Base-by-base conservation (phyloP, 23 red algal species). In the Gracilaria gracilis region DNA sequence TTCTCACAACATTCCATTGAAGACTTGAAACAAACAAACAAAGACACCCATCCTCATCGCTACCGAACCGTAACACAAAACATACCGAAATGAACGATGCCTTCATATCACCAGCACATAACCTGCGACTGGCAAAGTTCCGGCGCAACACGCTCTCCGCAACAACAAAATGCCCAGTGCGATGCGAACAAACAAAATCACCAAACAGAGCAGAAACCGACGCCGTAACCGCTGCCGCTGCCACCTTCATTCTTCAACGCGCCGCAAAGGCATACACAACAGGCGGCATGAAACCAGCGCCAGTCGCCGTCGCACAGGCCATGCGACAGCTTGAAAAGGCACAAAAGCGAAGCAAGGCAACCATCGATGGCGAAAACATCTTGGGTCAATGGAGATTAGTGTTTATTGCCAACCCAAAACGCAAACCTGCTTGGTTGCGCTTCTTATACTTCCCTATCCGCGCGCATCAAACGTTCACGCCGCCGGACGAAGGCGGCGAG, bases 401-500 rank as follows among this genome's bases (percentile, higher is more conserved):
- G 16, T 84, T 93, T 35, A 93, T 70, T 33, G 90, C 80, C 44
- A 66, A 84, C 49, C 80, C 65, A 8, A 25, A 39, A 21, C 47
- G 48, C 28, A 84, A 77, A 29, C 51, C 74, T 32, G 55, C 49
- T 9, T 64, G 71, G 20, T 36, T 49, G 7, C 69, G 81, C 21
- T 54, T 54, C 4, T 4, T 93, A 16, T 93, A 93, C 69, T 93
- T 93, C 75, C 90, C 90, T 17, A 38, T 93, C 29, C 62, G 61
- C 25, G 58, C 90, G 51, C 90, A 75, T 9, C 90, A 93, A 64
- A 84, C 80, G 64, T 93, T 93, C 70, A 85, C 73, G 19, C 28
- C 80, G 20, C 59, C 36, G 14, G 65, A 69, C 1, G 9, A 82
- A 31, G 59, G 37, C 24, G 61, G 88, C 7, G 70, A 72, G 21